phyloP scores from a whole-genome alignment of 2,329 filamentous ascomycete species.

The Endothia cerciana region DNA sequence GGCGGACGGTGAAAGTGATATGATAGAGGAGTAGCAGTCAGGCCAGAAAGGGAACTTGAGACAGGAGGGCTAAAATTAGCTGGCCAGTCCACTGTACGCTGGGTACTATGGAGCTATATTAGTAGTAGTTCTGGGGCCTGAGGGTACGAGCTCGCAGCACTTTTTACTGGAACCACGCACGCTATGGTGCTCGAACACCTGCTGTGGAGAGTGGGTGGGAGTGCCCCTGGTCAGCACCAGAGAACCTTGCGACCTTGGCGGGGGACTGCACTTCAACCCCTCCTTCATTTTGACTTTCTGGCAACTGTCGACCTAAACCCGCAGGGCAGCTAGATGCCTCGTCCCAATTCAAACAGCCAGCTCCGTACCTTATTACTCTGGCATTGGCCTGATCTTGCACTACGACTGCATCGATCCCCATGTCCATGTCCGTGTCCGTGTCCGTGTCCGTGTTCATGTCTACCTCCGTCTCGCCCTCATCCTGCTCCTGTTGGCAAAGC shows the following conservation, averaged over 20 bases:
- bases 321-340: not conserved
- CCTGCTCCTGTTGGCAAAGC: not conserved
- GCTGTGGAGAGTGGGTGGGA: not conserved
- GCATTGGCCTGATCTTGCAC: conserved; percentile 1
- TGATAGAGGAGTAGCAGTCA: not conserved
- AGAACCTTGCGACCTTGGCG: not conserved
- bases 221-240: not conserved
- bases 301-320: conserved; percentile 10
- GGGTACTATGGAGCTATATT: not conserved
- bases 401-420: not conserved
- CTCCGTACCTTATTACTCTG: not conserved
- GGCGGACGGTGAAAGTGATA: not conserved
- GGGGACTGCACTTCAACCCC: not conserved
- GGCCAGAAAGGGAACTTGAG: not conserved
- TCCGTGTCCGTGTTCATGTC: too few species aligned
- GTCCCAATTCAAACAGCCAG: conserved; percentile 12
- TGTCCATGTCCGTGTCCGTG: not conserved
- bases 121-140: too few species aligned
- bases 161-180: not conserved
- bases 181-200: not conserved
- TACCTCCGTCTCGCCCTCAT: too few species aligned
- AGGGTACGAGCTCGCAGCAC: not conserved
- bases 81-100: not conserved
- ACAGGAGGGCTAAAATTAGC: not conserved
- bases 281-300: not conserved